Evolutionary conservation across 2,329 filamentous ascomycete genomes (phyloP).

Genomic region (Pestalotiopsis fici): DNA sequence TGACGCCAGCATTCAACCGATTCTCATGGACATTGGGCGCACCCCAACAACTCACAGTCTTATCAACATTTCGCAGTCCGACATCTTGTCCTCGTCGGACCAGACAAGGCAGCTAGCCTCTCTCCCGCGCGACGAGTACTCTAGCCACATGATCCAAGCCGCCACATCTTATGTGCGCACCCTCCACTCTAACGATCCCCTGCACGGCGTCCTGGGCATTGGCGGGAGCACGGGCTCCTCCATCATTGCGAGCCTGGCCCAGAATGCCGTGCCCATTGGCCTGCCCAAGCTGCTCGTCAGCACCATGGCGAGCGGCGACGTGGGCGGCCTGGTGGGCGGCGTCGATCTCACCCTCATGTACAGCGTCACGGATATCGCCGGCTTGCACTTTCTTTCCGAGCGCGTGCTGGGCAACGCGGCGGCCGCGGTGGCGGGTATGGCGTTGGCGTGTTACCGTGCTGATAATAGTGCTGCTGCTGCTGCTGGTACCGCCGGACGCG

Average conservation of each 20-base stretch:
- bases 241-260: conserved; percentile 62
- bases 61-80: not conserved
- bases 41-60: not conserved
- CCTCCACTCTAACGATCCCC: not conserved
- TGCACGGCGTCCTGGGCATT: conserved; percentile 55
- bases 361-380: conserved; percentile 70
- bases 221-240: conserved; percentile 67
- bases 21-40: conserved; percentile 26
- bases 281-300: conserved; percentile 72
- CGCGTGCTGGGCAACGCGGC: conserved; percentile 64
- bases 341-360: conserved; percentile 72
- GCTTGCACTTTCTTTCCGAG: conserved; percentile 60
- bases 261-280: conserved; percentile 60
- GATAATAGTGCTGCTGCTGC: too few species aligned
- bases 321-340: conserved; percentile 64
- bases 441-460: conserved; percentile 41
- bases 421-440: conserved; percentile 61
- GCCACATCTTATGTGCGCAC: conserved; percentile 26
- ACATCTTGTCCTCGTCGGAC: not conserved
- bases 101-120: not conserved
- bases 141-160: not conserved
- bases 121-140: conserved; percentile 5
- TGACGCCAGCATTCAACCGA: conserved; percentile 14
- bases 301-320: conserved; percentile 69
- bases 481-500: too few species aligned